These are phyloP conservation scores for Fusarium compactum DNA, from an alignment of 2,329 filamentous ascomycete genomes.

Conservation along the genomic window DNA sequence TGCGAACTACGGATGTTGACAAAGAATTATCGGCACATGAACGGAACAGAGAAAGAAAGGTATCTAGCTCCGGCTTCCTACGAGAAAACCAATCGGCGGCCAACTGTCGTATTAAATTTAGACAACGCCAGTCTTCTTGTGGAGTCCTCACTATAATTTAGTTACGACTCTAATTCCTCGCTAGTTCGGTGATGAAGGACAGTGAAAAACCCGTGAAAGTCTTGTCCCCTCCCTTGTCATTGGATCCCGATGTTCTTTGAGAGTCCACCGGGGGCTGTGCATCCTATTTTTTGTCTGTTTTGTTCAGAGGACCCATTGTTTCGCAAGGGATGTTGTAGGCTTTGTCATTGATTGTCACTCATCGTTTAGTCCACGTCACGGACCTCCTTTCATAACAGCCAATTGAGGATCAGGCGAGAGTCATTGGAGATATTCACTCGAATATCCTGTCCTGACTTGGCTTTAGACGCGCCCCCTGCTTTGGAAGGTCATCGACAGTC, in stretches of 20 bases:
- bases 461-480: constrained; percentile 13
- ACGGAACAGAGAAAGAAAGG: background rate
- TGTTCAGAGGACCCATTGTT: constrained; percentile 25
- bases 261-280: constrained; percentile 29
- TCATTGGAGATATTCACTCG: constrained; percentile 30
- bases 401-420: constrained; percentile 37
- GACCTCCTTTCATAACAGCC: constrained; percentile 37
- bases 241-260: constrained; percentile 27
- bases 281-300: constrained; percentile 23
- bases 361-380: constrained; percentile 43
- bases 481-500: background rate
- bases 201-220: background rate
- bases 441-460: background rate
- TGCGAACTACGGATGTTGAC: background rate
- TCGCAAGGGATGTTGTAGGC: constrained; percentile 27
- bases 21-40: background rate
- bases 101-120: constrained; percentile 31
- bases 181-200: constrained; percentile 14
- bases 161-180: constrained; percentile 39
- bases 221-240: constrained; percentile 13
- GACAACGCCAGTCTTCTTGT: constrained; percentile 11
- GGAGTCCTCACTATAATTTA: constrained; percentile 27
- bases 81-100: constrained; percentile 1
- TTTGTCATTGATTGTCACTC: constrained; percentile 33
- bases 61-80: background rate